phyloP scores from a whole-genome alignment of 306 rosid genomes.

The Vigna trinervia region DNA sequence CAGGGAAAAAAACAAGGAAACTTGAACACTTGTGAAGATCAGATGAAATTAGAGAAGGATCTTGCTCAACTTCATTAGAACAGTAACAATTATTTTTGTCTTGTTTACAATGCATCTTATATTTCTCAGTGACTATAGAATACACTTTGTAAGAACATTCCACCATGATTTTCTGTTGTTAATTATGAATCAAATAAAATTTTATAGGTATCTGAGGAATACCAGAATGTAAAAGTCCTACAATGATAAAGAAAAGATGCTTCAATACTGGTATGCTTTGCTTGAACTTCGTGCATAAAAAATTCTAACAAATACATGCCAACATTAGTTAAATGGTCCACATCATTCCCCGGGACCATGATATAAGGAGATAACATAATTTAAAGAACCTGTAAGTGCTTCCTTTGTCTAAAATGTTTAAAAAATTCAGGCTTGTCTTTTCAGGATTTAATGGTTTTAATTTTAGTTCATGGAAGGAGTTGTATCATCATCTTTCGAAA shows the following conservation, averaged over 20 bases:
- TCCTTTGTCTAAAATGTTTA: constrained; percentile 40
- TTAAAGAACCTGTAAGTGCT: constrained; percentile 45
- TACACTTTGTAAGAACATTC: constrained; percentile 16
- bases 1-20: not conserved
- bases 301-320: constrained; percentile 25
- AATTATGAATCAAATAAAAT: constrained; percentile 28
- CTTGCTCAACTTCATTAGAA: constrained; percentile 23
- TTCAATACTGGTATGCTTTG: constrained; percentile 30
- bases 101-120: not conserved
- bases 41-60: not conserved
- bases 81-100: not conserved
- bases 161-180: constrained; percentile 16
- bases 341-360: constrained; percentile 49
- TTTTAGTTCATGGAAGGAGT: constrained; percentile 35
- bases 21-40: not conserved
- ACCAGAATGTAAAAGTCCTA: constrained; percentile 31
- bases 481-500: constrained; percentile 42
- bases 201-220: constrained; percentile 17
- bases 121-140: constrained; percentile 11
- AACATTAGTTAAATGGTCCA: constrained; percentile 48
- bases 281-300: constrained; percentile 40
- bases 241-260: constrained; percentile 32
- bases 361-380: constrained; percentile 43
- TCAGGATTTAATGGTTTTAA: constrained; percentile 19
- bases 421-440: constrained; percentile 29